Evolutionary conservation across 768 basidiomycete species (phyloP), one percentile per base, ranked within the genome.

Genomic region (Paxillus rubicundulus): DNA sequence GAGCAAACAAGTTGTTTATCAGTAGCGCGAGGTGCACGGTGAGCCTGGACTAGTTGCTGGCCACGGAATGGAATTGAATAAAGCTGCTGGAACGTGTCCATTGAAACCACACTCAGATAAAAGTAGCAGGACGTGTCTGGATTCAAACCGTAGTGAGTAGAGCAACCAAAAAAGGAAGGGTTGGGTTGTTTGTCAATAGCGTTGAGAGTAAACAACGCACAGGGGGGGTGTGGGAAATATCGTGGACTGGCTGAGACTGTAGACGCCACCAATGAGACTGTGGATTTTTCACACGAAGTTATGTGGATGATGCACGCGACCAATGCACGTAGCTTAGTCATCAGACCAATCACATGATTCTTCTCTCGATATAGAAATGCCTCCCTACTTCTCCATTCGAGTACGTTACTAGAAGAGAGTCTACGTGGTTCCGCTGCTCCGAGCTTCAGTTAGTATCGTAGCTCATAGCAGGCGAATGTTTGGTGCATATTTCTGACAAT

Each of bases 301-400:
- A n/a, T n/a, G n/a, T n/a, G n/a, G n/a, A n/a, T n/a, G n/a, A n/a
- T n/a, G n/a, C 30, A 8, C 30, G 30, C 30, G 30, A 24, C 10
- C 30, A 30, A 30, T 10, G 13, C 2, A 8, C 6, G 0, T 38
- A 0, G 61, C 46, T 67, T 61, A 66, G 68, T 70, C 61, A 67
- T 49, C 68, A 5, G 9, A 33, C 59, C 62, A 69, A 67, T 67
- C 65, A 69, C 61, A 69, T 65, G 65, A 38, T 39, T 34, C 28
- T 13, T 55, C 54, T 36, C 64, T 57, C n/a, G 52, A 66, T 61
- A 54, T 57, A 59, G 57, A 13, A 44, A 54, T 21, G 47, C 18
- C 43, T 16, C 27, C 55, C 17, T 7, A 30, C 14, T 18, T 46
- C 59, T 14, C 42, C 33, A 18, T 34, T 36, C n/a, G 36, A 47